Percentiles rank a stretch among this genome's conserved stretches.
phyloP scores from a whole-genome alignment of 2,329 filamentous ascomycete genomes.

The Colletotrichum spaethianum region DNA sequence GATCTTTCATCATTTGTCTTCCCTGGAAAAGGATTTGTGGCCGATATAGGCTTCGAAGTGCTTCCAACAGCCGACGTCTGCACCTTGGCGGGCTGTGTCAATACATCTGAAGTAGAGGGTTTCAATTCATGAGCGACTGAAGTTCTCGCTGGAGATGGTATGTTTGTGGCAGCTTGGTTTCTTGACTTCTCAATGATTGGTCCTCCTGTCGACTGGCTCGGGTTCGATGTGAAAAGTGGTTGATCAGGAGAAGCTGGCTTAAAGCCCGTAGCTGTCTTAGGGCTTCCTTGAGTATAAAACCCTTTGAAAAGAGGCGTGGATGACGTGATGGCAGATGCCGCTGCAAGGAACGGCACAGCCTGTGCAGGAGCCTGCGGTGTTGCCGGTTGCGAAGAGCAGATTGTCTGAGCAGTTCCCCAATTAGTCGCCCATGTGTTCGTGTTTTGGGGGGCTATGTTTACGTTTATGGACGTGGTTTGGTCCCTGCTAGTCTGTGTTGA shows the following conservation, averaged over 20 bases:
- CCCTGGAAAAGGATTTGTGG: neutral
- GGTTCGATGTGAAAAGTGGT: neutral
- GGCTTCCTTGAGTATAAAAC: neutral
- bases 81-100: neutral
- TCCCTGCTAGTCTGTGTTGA: neutral
- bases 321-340: neutral
- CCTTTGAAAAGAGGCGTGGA: neutral
- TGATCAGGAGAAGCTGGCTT: neutral
- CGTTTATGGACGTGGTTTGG: neutral
- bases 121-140: neutral
- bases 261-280: fast-evolving
- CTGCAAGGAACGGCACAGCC: neutral
- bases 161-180: neutral
- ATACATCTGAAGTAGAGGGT: neutral
- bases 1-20: neutral
- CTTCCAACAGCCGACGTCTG: neutral
- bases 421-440: neutral
- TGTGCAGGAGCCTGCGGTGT: neutral
- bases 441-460: neutral
- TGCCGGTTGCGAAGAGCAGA: neutral
- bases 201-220: neutral
- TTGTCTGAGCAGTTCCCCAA: neutral
- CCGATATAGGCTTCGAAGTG: neutral
- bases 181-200: neutral
- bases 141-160: neutral